Conservation (phyloP, 768 basidiomycete genomes). For the Tylopilus vinaceipallidus region DNA sequence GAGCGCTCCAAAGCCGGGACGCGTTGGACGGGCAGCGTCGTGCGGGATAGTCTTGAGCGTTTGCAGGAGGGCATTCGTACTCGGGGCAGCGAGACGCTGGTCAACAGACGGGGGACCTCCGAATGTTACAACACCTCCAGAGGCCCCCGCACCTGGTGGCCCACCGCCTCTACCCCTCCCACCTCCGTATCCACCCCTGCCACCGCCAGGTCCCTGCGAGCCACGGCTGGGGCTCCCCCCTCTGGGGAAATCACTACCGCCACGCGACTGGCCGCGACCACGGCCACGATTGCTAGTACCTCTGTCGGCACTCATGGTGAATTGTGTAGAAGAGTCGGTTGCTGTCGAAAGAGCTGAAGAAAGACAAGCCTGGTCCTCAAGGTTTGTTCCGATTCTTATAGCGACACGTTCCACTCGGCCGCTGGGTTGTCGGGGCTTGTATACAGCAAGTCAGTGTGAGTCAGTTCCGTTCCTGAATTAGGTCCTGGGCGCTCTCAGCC, state of each 20-base stretch:
- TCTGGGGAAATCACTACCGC: slow-evolving; percentile 2
- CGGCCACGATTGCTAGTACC: slow-evolving; percentile 15
- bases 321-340: neutral
- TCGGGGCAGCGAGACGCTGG: slow-evolving; percentile 28
- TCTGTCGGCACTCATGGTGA: slow-evolving; percentile 18
- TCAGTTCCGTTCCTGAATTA: too few species aligned
- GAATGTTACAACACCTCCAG: slow-evolving; percentile 32
- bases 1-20: slow-evolving; percentile 45
- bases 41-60: slow-evolving; percentile 30
- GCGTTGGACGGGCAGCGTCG: slow-evolving; percentile 39
- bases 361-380: neutral
- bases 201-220: slow-evolving; percentile 1
- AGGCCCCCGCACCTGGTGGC: slow-evolving; percentile 24
- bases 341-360: neutral
- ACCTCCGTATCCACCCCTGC: slow-evolving; percentile 14
- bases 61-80: slow-evolving; percentile 26
- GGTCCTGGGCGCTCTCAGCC: too few species aligned
- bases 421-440: too few species aligned
- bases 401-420: too few species aligned
- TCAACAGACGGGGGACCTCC: slow-evolving; percentile 33
- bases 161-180: slow-evolving; percentile 27
- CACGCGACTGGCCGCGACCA: slow-evolving; percentile 14
- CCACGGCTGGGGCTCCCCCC: slow-evolving; percentile 9
- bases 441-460: too few species aligned
- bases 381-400: slow-evolving; percentile 8